Evolutionary conservation across 495 filamentous ascomycete species (phyloP).

Genomic region (Lasiosphaeria ovina): DNA sequence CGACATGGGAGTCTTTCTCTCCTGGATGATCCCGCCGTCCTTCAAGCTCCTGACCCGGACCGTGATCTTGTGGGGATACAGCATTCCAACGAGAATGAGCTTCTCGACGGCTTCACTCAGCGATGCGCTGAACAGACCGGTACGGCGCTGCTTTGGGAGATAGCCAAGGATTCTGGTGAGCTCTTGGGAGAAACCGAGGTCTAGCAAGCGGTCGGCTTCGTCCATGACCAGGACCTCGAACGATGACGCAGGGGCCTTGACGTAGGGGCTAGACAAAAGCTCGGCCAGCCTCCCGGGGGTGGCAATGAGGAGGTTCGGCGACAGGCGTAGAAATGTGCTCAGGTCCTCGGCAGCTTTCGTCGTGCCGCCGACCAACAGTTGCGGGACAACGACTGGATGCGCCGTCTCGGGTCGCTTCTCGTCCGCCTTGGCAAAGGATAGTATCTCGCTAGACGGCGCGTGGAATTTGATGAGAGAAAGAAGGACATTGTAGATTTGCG

Average conservation of each 20-base stretch:
- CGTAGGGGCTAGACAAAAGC: slow-evolving; percentile 83
- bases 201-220: slow-evolving; percentile 88
- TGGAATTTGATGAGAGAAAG: slow-evolving; percentile 78
- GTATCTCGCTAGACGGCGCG: slow-evolving; percentile 62
- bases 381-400: slow-evolving; percentile 66
- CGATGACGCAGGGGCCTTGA: slow-evolving; percentile 81
- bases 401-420: slow-evolving; percentile 53
- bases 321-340: slow-evolving; percentile 70
- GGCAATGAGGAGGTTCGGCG: slow-evolving; percentile 81
- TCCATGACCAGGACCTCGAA: slow-evolving; percentile 91
- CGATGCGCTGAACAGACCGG: slow-evolving; percentile 90
- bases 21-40: slow-evolving; percentile 66
- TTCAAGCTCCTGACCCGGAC: slow-evolving; percentile 75
- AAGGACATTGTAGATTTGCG: slow-evolving; percentile 86
- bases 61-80: slow-evolving; percentile 89
- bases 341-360: slow-evolving; percentile 83
- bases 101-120: slow-evolving; percentile 88
- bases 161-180: slow-evolving; percentile 79
- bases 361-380: slow-evolving; percentile 82
- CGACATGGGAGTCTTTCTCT: slow-evolving; percentile 81
- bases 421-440: slow-evolving; percentile 47
- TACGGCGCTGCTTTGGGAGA: slow-evolving; percentile 89
- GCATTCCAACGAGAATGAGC: slow-evolving; percentile 85
- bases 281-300: slow-evolving; percentile 90
- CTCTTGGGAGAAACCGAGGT: slow-evolving; percentile 93